phyloP scores from a whole-genome alignment of 2,329 filamentous ascomycete species.

The Colletotrichum cuscutae region DNA sequence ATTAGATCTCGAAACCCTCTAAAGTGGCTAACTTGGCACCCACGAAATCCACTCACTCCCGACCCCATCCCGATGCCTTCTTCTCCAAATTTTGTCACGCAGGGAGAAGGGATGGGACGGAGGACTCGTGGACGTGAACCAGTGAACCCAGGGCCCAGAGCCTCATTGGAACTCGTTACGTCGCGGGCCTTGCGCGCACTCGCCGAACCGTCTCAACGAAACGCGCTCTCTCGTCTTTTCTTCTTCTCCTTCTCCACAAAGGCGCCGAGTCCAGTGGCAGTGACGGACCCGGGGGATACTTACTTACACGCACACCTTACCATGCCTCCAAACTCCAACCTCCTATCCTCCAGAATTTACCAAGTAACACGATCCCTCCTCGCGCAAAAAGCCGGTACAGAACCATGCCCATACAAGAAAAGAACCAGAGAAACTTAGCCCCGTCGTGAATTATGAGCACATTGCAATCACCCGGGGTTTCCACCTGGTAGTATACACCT shows the following conservation, averaged over 20 bases:
- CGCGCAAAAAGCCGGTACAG: background rate
- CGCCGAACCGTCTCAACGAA: constrained; percentile 1
- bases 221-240: background rate
- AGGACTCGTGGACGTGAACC: background rate
- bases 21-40: background rate
- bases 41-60: background rate
- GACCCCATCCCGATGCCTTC: background rate
- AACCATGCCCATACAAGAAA: constrained; percentile 1
- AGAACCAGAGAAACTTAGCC: background rate
- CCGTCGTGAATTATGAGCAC: no score
- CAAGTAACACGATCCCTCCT: background rate
- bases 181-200: background rate
- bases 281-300: background rate
- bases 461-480: no score
- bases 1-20: background rate
- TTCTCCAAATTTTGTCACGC: background rate
- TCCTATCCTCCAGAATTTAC: background rate
- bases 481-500: no score
- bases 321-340: background rate
- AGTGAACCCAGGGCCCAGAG: constrained; percentile 6
- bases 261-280: constrained; percentile 17
- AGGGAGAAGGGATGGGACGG: background rate
- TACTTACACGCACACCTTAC: background rate
- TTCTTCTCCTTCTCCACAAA: constrained; percentile 15
- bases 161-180: constrained; percentile 22